Base-by-base conservation (phyloP, 768 basidiomycete genomes). In the Megacollybia marginata region DNA sequence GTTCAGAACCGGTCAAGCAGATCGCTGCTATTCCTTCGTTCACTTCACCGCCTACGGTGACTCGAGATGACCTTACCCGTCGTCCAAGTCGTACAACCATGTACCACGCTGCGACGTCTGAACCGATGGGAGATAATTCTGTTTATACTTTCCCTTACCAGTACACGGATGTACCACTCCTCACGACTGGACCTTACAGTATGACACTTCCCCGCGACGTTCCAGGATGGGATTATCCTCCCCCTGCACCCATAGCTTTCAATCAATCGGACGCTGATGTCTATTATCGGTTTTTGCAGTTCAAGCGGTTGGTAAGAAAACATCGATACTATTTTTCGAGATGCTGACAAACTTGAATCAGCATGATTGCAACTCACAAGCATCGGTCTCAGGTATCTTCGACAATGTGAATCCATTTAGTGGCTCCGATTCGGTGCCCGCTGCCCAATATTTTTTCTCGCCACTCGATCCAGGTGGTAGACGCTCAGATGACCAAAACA, bases 51-150 rank as follows among this genome's bases (percentile, higher is more conserved):
- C n/a, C 52, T 13, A 55, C 55, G 2, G 53, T 57, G 42, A 54
- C 62, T 4, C 61, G 52, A 44, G 67, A 70, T 16, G 68, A 69
- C 48, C 56, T 68, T 7, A 61, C 62, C 42, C 68, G 65, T 43
- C 66, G 64, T 33, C 61, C 66, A 18, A 69, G 66, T 51, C 57
- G 52, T 11, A 47, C 59, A 0, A 45, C 54, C 44, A 67, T 67
- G 62, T 68, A 68, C 47, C 68, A 70, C n/a, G 38, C 46, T 18
- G 20, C 28, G 33, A 54, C 58, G 12, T 53, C 57, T 3, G 56
- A 56, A 20, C 34, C 52, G 13, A 48, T 45, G 2, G 23, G 23
- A 28, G 23, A 28, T 6, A 28, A 28, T 28, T 28, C 6, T 28
- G 49, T 46, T n/a, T 33, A 56, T 42, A 48, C 4, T 46, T 51